Evolutionary conservation across 257 asterid genomes (phyloP).

Genomic region (Solanum virginianum): DNA sequence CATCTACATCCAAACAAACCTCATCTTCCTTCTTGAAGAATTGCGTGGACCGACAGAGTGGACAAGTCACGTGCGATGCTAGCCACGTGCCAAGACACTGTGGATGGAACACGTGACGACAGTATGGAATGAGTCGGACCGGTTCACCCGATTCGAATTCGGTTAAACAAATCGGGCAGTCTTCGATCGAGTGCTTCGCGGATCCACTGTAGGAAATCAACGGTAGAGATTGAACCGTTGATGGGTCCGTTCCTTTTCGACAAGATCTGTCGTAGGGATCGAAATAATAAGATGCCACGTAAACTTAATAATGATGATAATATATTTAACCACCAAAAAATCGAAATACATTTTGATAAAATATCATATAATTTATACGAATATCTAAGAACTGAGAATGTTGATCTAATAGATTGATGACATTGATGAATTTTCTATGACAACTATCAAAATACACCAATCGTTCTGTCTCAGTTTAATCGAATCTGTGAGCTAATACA

Average conservation of each 20-base stretch:
- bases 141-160: slow-evolving; percentile 45
- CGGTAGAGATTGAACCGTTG: slow-evolving; percentile 38
- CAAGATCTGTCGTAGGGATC: too few relatives aligned
- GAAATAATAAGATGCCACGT: neutral
- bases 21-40: slow-evolving; percentile 25
- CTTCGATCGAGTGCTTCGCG: slow-evolving; percentile 39
- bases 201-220: slow-evolving; percentile 29
- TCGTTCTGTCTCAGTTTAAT: too few relatives aligned
- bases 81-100: slow-evolving; percentile 80
- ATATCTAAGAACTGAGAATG: too few relatives aligned
- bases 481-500: fast-evolving
- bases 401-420: too few relatives aligned
- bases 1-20: slow-evolving; percentile 32
- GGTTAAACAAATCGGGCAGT: slow-evolving; percentile 56
- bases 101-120: slow-evolving; percentile 77
- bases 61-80: slow-evolving; percentile 62
- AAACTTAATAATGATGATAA: neutral
- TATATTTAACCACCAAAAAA: too few relatives aligned
- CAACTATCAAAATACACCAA: too few relatives aligned
- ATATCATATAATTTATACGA: too few relatives aligned
- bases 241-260: slow-evolving; percentile 28
- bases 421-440: too few relatives aligned
- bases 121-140: slow-evolving; percentile 53
- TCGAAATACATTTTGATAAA: too few relatives aligned
- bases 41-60: slow-evolving; percentile 60